These are phyloP conservation scores for Capronia coronata DNA, from an alignment of 2,329 filamentous ascomycete genomes.

Conservation along the genomic window DNA sequence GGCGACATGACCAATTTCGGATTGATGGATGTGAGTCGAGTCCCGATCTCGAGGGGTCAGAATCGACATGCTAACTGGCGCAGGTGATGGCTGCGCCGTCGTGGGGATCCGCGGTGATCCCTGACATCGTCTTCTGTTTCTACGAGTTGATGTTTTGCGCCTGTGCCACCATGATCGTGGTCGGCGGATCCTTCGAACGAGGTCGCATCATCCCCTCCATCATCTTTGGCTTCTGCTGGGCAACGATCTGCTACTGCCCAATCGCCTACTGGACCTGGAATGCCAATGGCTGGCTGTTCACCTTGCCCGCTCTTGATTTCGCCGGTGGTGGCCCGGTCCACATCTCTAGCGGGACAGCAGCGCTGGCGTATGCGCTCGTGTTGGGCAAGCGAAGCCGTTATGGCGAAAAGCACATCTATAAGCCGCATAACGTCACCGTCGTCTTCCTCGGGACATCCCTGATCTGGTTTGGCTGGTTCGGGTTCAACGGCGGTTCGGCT, in stretches of 20 bases:
- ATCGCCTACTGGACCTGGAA: constrained; percentile 77
- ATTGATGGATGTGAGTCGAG: constrained; percentile 53
- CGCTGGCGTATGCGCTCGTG: constrained; percentile 67
- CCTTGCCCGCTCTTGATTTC: constrained; percentile 65
- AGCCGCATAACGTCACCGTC: constrained; percentile 66
- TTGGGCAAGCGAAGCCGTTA: constrained; percentile 62
- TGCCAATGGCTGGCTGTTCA: constrained; percentile 62
- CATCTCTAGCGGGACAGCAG: constrained; percentile 64
- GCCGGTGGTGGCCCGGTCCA: constrained; percentile 70
- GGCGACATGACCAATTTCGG: constrained; percentile 58
- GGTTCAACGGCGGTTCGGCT: constrained; percentile 88
- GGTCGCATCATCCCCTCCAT: constrained; percentile 60
- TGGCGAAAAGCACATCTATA: constrained; percentile 44
- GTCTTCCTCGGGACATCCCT: constrained; percentile 61
- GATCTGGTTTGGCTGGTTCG: constrained; percentile 63
- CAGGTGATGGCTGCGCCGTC: constrained; percentile 48
- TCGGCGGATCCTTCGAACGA: constrained; percentile 58
- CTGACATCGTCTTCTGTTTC: constrained; percentile 60
- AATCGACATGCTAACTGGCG: background rate
- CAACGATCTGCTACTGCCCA: constrained; percentile 61
- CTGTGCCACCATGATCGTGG: constrained; percentile 54
- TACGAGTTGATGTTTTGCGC: constrained; percentile 59
- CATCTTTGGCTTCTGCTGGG: constrained; percentile 66
- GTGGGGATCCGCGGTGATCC: constrained; percentile 50
- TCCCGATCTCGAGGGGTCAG: too few relatives aligned